Base-by-base conservation (phyloP, 495 filamentous ascomycete species). In the Neurospora sp. region DNA sequence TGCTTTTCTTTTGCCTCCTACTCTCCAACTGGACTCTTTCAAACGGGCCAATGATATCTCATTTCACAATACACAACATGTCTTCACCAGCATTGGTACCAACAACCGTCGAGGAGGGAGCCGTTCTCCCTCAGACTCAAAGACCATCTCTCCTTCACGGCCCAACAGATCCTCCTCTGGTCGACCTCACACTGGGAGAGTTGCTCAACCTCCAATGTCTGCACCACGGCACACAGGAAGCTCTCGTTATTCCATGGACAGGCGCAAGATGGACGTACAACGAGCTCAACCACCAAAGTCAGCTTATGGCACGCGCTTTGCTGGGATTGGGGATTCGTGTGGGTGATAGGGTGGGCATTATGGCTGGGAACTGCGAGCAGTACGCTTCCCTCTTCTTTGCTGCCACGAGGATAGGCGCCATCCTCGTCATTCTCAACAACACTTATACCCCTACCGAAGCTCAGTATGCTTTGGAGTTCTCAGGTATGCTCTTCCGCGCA, bases 281-380 rank as follows among this genome's bases (percentile, higher is more conserved):
- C 59, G 83, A 90, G 61, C 80, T 92, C 70, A 87, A 89, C 72
- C 84, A 88, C 69, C 86, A 90, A 77, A 85, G 85, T 69, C 85
- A 89, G 37, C 82, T 86, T 42, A 74, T 92, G 53, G 89, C 90
- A 22, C 84, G 83, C 71, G 88, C 88, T 6, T 77, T 92, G 75
- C 76, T 91, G 20, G 84, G 85, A 16, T 83, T 87, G 76, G 89
- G 89, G 0, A 87, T 91, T 18, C 82, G 86, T 35, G 86, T 86
- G 40, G 89, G 90, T 14, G 90, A 91, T 77, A 85, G 90, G 3
- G 82, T 92, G 22, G 90, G 88, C 40, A 87, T 92, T 68, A 90
- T 92, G 88, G 88, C 89, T 2, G 90, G 90, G 4, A 92, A 92
- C 77, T 91, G 89, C 77, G 89, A 90, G 75, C 87, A 90, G 78